Evolutionary conservation across 768 basidiomycete species (phyloP).

Genomic region (Leccinum truebloodii): DNA sequence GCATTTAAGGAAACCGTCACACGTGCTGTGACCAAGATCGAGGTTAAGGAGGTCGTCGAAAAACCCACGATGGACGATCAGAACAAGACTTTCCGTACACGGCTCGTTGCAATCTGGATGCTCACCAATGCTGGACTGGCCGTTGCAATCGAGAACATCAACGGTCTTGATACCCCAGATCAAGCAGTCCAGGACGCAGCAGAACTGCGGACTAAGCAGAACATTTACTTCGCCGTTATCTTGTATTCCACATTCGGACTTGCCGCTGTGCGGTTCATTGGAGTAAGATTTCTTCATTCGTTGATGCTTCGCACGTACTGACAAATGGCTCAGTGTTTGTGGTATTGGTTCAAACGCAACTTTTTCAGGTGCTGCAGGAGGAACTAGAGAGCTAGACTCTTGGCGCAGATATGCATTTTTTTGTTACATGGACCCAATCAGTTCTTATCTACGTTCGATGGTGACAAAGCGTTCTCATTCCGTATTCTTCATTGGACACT

Average conservation of each 20-base stretch:
- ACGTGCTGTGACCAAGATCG: slow-evolving; percentile 77
- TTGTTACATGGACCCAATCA: slow-evolving; percentile 27
- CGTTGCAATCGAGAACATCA: slow-evolving; percentile 74
- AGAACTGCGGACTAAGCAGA: slow-evolving; percentile 47
- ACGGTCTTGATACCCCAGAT: slow-evolving; percentile 51
- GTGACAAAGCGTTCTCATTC: slow-evolving; percentile 21
- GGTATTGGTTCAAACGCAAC: slow-evolving; percentile 81
- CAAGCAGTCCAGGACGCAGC: slow-evolving; percentile 42
- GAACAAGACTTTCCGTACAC: slow-evolving; percentile 92
- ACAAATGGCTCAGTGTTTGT: slow-evolving; percentile 59
- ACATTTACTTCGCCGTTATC: slow-evolving; percentile 73
- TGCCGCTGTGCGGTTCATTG: slow-evolving; percentile 69
- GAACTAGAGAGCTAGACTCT: slow-evolving; percentile 44
- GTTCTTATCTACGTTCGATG: slow-evolving; percentile 36
- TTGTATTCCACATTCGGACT: slow-evolving; percentile 79
- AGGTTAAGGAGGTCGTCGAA: slow-evolving; percentile 64
- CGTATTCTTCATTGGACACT: slow-evolving; percentile 23
- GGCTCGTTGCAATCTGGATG: slow-evolving; percentile 84
- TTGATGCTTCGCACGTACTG: slow-evolving; percentile 2
- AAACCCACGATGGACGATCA: slow-evolving; percentile 86
- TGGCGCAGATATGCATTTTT: slow-evolving; percentile 17
- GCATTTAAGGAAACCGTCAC: slow-evolving; percentile 91
- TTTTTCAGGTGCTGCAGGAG: slow-evolving; percentile 79
- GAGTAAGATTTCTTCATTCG: slow-evolving; percentile 50
- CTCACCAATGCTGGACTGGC: slow-evolving; percentile 67